A percentile compares a stretch with the other conserved stretches of the same genome.
phyloP scores from a whole-genome alignment of 768 basidiomycete species.

The Inosperma sp. region DNA sequence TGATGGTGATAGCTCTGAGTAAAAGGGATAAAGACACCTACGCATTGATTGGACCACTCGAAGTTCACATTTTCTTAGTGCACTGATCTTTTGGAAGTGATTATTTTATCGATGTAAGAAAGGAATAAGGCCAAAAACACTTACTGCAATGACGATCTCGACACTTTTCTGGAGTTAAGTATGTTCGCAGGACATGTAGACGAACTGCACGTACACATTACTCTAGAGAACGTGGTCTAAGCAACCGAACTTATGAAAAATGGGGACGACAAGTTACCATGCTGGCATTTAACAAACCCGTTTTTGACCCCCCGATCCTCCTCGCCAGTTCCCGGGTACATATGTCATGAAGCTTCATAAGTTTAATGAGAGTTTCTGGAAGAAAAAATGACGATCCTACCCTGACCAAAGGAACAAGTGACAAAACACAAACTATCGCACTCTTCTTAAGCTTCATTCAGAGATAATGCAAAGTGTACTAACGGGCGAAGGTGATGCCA shows the following conservation, averaged over 20 bases:
- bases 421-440: conserved; percentile 61
- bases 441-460: conserved; percentile 3
- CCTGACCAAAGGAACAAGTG: conserved; percentile 77
- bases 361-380: background rate
- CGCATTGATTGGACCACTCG: conserved; percentile 76
- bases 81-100: conserved; percentile 53
- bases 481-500: conserved; percentile 59
- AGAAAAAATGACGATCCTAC: conserved; percentile 29
- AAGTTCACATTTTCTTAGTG: conserved; percentile 77
- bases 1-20: background rate
- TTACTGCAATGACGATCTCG: conserved; percentile 67
- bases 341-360: conserved; percentile 65
- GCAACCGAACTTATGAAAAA: conserved; percentile 2
- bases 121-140: conserved; percentile 20
- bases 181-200: background rate
- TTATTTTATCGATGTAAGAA: background rate
- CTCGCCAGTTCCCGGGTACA: conserved; percentile 68
- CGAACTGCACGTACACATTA: conserved; percentile 58
- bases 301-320: conserved; percentile 70
- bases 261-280: conserved; percentile 45
- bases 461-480: conserved; percentile 21
- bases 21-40: conserved; percentile 31
- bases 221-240: conserved; percentile 38
- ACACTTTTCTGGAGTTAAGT: conserved; percentile 34
- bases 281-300: conserved; percentile 78